Evolutionary conservation across 2,329 filamentous ascomycete species (phyloP), one percentile per base, ranked within the genome.

Genomic region (Aureobasidium sp.): DNA sequence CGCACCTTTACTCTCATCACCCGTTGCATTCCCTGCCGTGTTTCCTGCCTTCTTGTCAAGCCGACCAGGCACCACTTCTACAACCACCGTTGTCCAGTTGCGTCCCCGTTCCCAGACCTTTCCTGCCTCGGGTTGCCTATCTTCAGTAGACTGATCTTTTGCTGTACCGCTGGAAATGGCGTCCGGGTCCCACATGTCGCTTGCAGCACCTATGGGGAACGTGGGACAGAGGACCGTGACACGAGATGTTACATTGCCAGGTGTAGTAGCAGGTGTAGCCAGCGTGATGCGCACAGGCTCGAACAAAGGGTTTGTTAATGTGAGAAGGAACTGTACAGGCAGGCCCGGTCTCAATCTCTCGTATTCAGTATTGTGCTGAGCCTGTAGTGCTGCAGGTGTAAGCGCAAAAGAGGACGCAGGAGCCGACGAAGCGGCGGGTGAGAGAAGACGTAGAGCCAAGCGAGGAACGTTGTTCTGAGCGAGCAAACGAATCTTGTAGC

Each of bases 91-190:
- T 17, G 94, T 94, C 90, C 92, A 97, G 73, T 97, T 99, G 39
- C 92, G 82, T 0, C 92, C 93, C 60, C 87, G 84, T 66, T 97
- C 92, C 89, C 91, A 99, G n/a, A 97, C 86, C 75, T 97, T 97
- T 58, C 93, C 94, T 0, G 90, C 90, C 73, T 96, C 91, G 17
- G 89, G 84, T 70, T 85, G 85, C 53, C 85, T 82, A 59, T 78
- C 80, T 56, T 77, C 80, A 44, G 76, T 74, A n/a, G 47, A 47
- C 19, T 59, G 44, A 22, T 61, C 58, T 19, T 50, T 60, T 33
- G 48, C 37, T 17, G 50, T 47, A 31, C 63, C 69, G 70, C 66
- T 70, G 73, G 71, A 72, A 72, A 71, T 75, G 67, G 70, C 66
- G 53, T 74, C 68, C 57, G 73, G 69, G 68, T 97, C 93, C 88